Conservation (phyloP, 1,139 yeast species). For the Sugiyamaella neomexicana region DNA sequence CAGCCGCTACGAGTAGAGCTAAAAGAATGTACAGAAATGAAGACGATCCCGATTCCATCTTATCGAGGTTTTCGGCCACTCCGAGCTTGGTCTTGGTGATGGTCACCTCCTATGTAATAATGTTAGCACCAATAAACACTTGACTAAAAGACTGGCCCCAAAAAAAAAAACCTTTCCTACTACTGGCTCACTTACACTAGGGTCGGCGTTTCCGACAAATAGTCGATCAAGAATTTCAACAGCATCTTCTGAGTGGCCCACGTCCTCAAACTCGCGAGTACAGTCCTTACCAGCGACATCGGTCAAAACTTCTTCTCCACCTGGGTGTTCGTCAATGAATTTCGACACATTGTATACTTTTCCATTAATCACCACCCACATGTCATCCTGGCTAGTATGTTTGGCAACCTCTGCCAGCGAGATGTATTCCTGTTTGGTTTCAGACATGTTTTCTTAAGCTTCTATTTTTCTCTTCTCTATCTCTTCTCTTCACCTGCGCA, state of each 20-base stretch:
- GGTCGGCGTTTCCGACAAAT: conserved; percentile 67
- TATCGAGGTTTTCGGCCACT: conserved; percentile 24
- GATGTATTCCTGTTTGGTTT: conserved; percentile 17
- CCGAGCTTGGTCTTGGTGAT: conserved; percentile 20
- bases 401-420: conserved; percentile 69
- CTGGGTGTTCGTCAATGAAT: conserved; percentile 95
- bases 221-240: conserved; percentile 68
- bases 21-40: conserved; percentile 50
- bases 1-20: conserved; percentile 55
- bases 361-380: conserved; percentile 89
- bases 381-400: conserved; percentile 76
- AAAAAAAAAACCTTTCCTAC: background rate
- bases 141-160: background rate
- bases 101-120: conserved; percentile 20
- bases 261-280: conserved; percentile 91
- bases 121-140: conserved; percentile 9
- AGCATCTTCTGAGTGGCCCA: conserved; percentile 98
- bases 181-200: conserved; percentile 32
- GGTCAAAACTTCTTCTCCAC: conserved; percentile 94
- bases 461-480: background rate
- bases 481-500: background rate
- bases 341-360: conserved; percentile 83
- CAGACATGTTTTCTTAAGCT: conserved; percentile 7
- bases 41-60: conserved; percentile 24
- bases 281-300: conserved; percentile 94